Percentiles rank a stretch among this genome's conserved stretches.
Evolutionary conservation across 345 rosid genomes (phyloP).

Genomic region (Eucalyptus regnans): DNA sequence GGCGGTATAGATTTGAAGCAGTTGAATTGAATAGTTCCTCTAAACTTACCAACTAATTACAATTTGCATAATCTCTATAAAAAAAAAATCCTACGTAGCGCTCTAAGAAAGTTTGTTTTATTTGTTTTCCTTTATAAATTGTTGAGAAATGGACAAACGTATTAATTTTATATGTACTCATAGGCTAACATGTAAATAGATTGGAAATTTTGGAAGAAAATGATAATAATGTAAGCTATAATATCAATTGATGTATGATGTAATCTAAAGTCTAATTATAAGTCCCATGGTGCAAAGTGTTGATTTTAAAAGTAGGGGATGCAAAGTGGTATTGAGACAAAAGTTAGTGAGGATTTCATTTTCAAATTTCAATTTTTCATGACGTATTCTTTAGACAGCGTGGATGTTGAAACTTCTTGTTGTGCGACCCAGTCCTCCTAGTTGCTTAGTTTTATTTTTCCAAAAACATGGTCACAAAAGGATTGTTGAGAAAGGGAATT

Average conservation of each 20-base stretch:
- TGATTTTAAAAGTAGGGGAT: no score
- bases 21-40: background rate
- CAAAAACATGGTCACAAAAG: no score
- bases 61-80: background rate
- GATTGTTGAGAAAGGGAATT: background rate
- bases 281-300: no score
- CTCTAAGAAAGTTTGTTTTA: background rate
- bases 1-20: background rate
- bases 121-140: background rate
- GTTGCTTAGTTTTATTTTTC: no score
- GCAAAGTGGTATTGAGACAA: background rate
- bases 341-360: background rate
- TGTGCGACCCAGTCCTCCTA: no score
- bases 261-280: no score
- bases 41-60: background rate
- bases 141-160: background rate
- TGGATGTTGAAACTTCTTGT: no score
- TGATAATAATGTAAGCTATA: no score
- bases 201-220: background rate
- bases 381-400: no score
- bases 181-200: background rate
- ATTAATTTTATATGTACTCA: background rate
- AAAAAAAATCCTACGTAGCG: no score
- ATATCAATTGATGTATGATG: no score
- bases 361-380: no score